Evolutionary conservation across 805 yeast genomes (phyloP), one percentile per base, ranked within the genome.

Genomic region (Millerago galiae): DNA sequence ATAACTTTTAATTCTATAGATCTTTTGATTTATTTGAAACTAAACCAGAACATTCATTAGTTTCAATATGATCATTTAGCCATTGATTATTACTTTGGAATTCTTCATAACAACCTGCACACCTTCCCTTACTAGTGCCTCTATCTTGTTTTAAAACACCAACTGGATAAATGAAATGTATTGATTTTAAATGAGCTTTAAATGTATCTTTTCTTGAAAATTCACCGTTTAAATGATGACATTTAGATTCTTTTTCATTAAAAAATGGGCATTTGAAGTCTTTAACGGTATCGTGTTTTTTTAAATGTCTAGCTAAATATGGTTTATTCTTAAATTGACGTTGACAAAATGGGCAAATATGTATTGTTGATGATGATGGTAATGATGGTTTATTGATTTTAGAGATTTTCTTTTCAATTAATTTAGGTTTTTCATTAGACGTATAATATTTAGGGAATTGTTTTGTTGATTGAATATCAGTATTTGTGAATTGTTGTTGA

Each of bases 261-360:
- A 63, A 83, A 60, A 83, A 86, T 12, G 95, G 95, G 63, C 95
- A 86, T 42, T 69, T 71, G 61, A 81, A 85, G 8, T 91, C 95
- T 65, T 85, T 86, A 29, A 72, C 69, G 7, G 72, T 64, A n/a
- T 80, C 81, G 58, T 86, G 95, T 59, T 86, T 86, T 65, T 85
- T 83, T 63, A 83, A 61, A 61, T 87, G 95, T 48, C 95, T 76
- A 0, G 95, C 83, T 44, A 86, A 68, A 58, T 87, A 87, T 6
- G 95, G 91, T 57, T 81, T 81, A 40, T 85, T 81, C 47, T 79
- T 74, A 66, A 87, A 87, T 35, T 69, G 70, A 2, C 93, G 79
- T 38, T 72, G 71, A 63, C 95, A 87, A 48, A 75, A 72, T 8
- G 79, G 74, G 64, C 95, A 86, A 43, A 58, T 57, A 53, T 56